Percentiles rank a stretch among this genome's conserved stretches.
These are phyloP conservation scores for Kentomonas sorsogonicus DNA, from an alignment of 208 protist species.

Conservation along the genomic window DNA sequence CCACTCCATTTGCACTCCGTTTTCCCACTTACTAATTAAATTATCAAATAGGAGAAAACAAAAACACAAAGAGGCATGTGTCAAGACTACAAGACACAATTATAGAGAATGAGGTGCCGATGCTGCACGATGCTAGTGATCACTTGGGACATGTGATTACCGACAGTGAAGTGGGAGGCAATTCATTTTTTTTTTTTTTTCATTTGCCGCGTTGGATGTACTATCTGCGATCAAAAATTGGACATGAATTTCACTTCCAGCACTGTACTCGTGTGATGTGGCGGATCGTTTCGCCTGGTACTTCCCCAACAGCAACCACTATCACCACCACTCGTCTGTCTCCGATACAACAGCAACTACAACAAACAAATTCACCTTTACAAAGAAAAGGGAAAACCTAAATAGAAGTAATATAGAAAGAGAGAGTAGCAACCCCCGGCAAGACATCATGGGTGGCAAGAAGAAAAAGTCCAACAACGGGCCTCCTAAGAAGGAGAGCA, in stretches of 20 bases:
- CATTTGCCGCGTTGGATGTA: too few relatives aligned
- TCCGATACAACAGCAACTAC: neutral
- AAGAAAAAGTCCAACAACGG: slow-evolving; percentile 67
- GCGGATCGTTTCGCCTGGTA: too few relatives aligned
- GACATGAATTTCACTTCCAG: too few relatives aligned
- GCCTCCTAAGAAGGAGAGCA: slow-evolving; percentile 88
- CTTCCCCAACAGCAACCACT: too few relatives aligned
- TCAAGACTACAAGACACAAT: neutral
- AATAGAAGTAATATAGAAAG: neutral
- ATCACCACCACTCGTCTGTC: too few relatives aligned
- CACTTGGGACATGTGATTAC: too few relatives aligned
- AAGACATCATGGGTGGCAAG: slow-evolving; percentile 69
- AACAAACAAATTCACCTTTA: neutral
- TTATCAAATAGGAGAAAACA: slow-evolving; percentile 3
- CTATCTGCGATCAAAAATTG: too few relatives aligned
- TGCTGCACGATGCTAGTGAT: too few relatives aligned
- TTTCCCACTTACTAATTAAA: slow-evolving; percentile 3
- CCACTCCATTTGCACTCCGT: neutral
- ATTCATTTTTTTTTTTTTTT: too few relatives aligned
- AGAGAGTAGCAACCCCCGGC: neutral
- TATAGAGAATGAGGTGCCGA: too few relatives aligned
- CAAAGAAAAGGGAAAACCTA: neutral
- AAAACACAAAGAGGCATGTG: slow-evolving; percentile 4
- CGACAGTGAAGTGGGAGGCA: too few relatives aligned
- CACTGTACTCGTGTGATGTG: too few relatives aligned